Evolutionary conservation across 352 stramenopile genomes (phyloP).

Genomic region (Pythium rhizo-oryzae): DNA sequence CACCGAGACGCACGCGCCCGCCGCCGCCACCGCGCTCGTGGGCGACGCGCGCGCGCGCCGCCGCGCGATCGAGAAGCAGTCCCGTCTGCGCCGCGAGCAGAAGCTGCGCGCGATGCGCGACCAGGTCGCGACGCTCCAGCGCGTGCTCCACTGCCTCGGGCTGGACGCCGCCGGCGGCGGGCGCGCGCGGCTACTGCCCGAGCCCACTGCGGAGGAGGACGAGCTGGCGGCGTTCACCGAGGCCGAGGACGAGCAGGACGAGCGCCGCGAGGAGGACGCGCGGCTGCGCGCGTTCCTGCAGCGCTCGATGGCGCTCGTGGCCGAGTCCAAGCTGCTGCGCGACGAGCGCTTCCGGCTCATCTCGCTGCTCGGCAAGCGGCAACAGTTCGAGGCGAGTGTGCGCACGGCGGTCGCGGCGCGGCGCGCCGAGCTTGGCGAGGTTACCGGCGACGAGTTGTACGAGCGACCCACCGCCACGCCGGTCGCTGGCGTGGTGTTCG

Average conservation of each 20-base stretch:
- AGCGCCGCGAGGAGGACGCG: background rate
- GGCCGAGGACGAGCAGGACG: background rate
- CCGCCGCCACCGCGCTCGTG: background rate
- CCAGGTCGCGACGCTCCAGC: background rate
- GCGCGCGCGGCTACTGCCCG: background rate
- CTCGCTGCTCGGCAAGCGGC: background rate
- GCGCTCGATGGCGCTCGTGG: background rate
- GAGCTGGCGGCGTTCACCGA: background rate
- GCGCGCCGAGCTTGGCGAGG: background rate
- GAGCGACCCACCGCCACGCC: too few relatives aligned
- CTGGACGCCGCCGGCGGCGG: background rate
- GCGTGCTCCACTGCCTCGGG: conserved; percentile 5
- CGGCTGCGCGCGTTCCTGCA: background rate
- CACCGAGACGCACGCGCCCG: background rate
- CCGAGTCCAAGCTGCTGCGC: background rate
- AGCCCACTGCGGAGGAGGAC: background rate
- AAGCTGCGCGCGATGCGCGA: conserved; percentile 3
- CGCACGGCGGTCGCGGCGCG: conserved; percentile 2
- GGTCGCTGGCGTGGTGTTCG: background rate
- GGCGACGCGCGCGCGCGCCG: background rate
- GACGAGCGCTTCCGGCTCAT: background rate
- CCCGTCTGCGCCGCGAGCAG: conserved; percentile 5
- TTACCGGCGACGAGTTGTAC: background rate
- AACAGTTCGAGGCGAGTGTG: background rate
- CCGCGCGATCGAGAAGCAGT: conserved; percentile 12